Evolutionary conservation across 306 rosid genomes (phyloP).

Genomic region (Corylus americana): DNA sequence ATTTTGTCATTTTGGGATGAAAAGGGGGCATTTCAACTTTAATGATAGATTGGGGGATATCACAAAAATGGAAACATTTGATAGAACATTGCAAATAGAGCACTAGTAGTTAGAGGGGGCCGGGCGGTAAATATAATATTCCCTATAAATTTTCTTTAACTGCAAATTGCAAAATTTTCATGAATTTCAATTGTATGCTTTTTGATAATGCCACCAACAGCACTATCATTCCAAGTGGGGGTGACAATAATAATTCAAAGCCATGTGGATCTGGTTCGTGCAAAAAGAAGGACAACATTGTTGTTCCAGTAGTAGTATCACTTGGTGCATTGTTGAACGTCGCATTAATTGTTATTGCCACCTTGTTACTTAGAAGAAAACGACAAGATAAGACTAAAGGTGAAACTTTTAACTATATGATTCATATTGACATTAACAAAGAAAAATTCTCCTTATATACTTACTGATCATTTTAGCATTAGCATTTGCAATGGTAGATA

Average conservation of each 20-base stretch:
- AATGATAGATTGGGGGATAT: too few species aligned
- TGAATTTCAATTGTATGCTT: neutral
- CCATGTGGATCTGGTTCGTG: conserved; percentile 36
- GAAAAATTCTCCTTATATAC: neutral
- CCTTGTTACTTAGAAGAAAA: conserved; percentile 30
- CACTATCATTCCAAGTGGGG: conserved; percentile 35
- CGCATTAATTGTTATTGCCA: conserved; percentile 15
- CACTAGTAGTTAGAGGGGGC: too few species aligned
- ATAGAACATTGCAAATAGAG: too few species aligned
- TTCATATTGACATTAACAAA: neutral
- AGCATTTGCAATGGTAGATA: neutral
- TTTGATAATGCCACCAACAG: neutral
- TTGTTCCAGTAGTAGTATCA: conserved; percentile 42
- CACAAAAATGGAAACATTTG: too few species aligned
- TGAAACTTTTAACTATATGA: neutral
- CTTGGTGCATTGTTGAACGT: conserved; percentile 40
- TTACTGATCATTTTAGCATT: too few species aligned
- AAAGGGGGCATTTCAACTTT: too few species aligned
- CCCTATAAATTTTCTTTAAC: neutral
- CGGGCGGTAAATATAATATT: too few species aligned
- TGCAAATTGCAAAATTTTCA: too few species aligned
- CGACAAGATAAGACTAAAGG: neutral
- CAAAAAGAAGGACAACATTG: conserved; percentile 16
- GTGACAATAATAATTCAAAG: conserved; percentile 29
- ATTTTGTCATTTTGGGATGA: too few species aligned